Evolutionary conservation across 805 yeast species (phyloP).

Genomic region (Metschnikowia gelsemii): DNA sequence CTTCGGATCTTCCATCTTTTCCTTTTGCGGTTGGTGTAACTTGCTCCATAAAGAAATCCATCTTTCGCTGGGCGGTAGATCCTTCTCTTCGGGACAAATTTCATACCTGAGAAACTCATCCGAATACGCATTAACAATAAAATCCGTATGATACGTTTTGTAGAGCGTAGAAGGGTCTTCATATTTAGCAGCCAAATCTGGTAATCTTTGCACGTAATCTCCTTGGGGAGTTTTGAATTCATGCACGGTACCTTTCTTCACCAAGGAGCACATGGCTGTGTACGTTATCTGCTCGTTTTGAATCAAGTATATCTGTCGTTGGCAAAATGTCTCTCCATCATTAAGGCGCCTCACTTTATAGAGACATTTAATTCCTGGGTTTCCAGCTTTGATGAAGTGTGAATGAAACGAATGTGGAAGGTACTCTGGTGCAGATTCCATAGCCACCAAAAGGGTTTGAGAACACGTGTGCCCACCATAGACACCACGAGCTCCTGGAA

Average conservation of each 20-base stretch:
- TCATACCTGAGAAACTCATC: constrained; percentile 35
- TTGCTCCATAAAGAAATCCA: constrained; percentile 44
- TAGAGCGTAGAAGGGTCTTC: constrained; percentile 27
- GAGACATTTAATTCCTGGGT: constrained; percentile 42
- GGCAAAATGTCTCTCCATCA: constrained; percentile 52
- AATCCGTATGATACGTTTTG: constrained; percentile 36
- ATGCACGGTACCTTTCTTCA: constrained; percentile 14
- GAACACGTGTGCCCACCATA: constrained; percentile 73
- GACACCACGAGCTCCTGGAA: constrained; percentile 56
- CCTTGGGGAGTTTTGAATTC: constrained; percentile 7
- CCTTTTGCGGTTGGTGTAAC: constrained; percentile 25
- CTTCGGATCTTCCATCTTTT: constrained; percentile 25
- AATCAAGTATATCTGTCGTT: constrained; percentile 52
- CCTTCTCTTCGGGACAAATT: constrained; percentile 36
- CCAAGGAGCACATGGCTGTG: constrained; percentile 50
- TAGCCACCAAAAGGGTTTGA: constrained; percentile 61
- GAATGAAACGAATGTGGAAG: constrained; percentile 64
- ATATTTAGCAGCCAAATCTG: constrained; percentile 25
- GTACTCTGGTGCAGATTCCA: constrained; percentile 41
- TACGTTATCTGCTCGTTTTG: constrained; percentile 55
- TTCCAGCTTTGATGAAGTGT: constrained; percentile 58
- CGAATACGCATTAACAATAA: constrained; percentile 37
- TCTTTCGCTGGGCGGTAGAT: constrained; percentile 32
- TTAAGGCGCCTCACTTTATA: constrained; percentile 55
- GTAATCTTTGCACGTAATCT: constrained; percentile 17